Evolutionary conservation across 108 stramenopile genomes (phyloP).

Genomic region (Epipyxis sp.): DNA sequence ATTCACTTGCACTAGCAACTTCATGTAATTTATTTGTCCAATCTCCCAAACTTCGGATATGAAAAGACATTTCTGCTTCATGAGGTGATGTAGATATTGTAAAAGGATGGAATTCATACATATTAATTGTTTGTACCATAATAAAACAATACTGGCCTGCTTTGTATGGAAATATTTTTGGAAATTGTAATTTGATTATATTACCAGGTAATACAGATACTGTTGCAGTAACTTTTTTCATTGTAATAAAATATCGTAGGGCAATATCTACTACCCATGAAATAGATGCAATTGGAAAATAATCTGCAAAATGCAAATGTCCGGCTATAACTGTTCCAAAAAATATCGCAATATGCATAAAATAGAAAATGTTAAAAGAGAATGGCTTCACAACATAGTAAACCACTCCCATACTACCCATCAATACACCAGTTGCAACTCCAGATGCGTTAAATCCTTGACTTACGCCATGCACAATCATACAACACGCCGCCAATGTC

Average conservation of each 20-base stretch:
- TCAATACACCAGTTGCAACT: not conserved
- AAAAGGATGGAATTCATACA: constrained; percentile 11
- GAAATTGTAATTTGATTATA: not conserved
- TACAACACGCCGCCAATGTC: not conserved
- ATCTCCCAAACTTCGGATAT: not conserved
- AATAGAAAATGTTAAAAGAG: not conserved
- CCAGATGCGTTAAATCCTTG: not conserved
- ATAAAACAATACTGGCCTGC: constrained; percentile 19
- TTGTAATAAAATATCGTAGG: not conserved
- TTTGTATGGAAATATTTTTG: not conserved
- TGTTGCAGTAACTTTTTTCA: not conserved
- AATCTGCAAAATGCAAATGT: not conserved
- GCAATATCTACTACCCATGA: not conserved
- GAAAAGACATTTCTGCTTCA: not conserved
- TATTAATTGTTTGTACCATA: not conserved
- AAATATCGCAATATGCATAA: not conserved
- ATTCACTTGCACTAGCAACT: not conserved
- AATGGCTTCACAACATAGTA: not conserved
- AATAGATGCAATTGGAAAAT: not conserved
- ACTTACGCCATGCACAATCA: not conserved
- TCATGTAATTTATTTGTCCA: not conserved
- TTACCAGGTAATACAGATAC: not conserved
- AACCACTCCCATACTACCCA: not conserved
- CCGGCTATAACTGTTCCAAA: not conserved
- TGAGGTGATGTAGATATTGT: not conserved